These are phyloP conservation scores for Saccharomycopsis sp. DNA, from an alignment of 805 yeast species.

Conservation along the genomic window DNA sequence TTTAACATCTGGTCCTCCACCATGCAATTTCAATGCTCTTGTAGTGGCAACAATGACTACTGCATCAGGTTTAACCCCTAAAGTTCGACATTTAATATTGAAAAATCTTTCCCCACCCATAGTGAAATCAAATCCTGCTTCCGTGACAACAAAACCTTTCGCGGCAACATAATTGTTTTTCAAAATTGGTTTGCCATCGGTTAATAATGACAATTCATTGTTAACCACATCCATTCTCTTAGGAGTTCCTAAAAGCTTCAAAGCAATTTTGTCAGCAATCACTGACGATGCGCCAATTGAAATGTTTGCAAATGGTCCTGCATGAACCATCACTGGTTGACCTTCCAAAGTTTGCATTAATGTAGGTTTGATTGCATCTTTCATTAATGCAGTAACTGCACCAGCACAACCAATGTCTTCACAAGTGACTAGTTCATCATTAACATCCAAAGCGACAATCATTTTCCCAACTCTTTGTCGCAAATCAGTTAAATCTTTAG, in stretches of 20 bases:
- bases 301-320: conserved; percentile 85
- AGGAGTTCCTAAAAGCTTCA: conserved; percentile 75
- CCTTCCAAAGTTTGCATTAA: conserved; percentile 86
- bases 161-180: conserved; percentile 30
- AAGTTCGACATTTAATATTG: conserved; percentile 90
- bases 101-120: conserved; percentile 99
- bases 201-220: conserved; percentile 21
- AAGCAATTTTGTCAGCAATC: conserved; percentile 86
- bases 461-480: conserved; percentile 68
- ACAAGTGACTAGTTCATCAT: conserved; percentile 71
- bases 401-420: conserved; percentile 86
- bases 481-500: conserved; percentile 63
- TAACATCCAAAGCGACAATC: conserved; percentile 65
- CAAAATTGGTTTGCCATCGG: not conserved
- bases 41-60: conserved; percentile 95
- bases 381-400: conserved; percentile 73
- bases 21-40: conserved; percentile 93
- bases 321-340: conserved; percentile 81
- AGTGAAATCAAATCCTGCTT: conserved; percentile 97
- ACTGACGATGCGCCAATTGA: conserved; percentile 96
- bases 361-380: conserved; percentile 79
- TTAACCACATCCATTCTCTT: conserved; percentile 33
- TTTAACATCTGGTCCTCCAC: conserved; percentile 95
- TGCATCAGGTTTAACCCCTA: conserved; percentile 81
- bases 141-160: conserved; percentile 88